Percentiles rank a stretch among this genome's conserved stretches.
Conservation (phyloP, 1,284 basidiomycete species). For the Ustilago lituana region DNA sequence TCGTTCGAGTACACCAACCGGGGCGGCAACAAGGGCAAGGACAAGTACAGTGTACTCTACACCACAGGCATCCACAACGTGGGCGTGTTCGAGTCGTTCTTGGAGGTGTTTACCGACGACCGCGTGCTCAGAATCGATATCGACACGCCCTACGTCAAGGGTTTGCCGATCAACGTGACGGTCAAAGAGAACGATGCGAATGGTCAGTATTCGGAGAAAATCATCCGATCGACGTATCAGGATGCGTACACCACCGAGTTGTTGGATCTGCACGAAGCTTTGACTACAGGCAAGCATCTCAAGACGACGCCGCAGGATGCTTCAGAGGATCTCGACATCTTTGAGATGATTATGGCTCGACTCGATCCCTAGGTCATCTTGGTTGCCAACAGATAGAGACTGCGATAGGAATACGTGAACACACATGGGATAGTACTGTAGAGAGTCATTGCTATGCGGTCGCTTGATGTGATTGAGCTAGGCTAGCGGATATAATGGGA, state of each 20-base stretch:
- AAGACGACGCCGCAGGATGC: conserved; percentile 46
- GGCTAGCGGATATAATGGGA: no score
- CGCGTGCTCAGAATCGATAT: conserved; percentile 68
- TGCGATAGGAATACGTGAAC: no score
- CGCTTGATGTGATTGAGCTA: no score
- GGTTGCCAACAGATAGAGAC: no score
- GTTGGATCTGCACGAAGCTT: conserved; percentile 59
- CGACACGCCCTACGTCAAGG: conserved; percentile 68
- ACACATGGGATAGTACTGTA: no score
- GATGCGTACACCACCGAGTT: conserved; percentile 69
- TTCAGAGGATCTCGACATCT: conserved; percentile 64
- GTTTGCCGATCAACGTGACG: conserved; percentile 67
- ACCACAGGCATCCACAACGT: conserved; percentile 63
- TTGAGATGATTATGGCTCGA: conserved; percentile 67
- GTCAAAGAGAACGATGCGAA: conserved; percentile 61
- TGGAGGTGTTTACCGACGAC: conserved; percentile 69
- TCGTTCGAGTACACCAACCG: conserved; percentile 36
- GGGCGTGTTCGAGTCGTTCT: conserved; percentile 69
- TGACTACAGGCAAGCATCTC: conserved; percentile 37
- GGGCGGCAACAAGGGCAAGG: conserved; percentile 18
- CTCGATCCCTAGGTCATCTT: conserved; percentile 14
- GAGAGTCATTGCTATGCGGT: no score
- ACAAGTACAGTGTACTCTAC: conserved; percentile 45
- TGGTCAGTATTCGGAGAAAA: conserved; percentile 57
- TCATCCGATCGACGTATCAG: conserved; percentile 68